These are phyloP conservation scores for Auricularia sp. DNA, from an alignment of 768 basidiomycete species.

Conservation along the genomic window DNA sequence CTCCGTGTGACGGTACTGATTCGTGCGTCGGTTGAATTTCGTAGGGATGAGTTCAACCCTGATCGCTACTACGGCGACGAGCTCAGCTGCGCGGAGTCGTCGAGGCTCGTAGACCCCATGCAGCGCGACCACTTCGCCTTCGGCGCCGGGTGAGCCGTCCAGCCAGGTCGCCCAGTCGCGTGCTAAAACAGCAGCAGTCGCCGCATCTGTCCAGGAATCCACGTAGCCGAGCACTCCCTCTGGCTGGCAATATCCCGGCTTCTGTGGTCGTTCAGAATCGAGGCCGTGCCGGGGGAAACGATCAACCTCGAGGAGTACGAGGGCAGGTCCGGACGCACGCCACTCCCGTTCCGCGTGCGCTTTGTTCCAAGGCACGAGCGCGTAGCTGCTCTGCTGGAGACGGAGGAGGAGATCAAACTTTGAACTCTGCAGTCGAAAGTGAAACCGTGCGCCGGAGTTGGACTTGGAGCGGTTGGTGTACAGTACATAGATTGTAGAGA, in stretches of 20 bases:
- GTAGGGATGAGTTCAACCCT: constrained; percentile 30
- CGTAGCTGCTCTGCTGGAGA: not conserved
- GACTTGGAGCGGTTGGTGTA: too few species aligned
- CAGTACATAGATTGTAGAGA: too few species aligned
- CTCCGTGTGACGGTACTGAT: too few species aligned
- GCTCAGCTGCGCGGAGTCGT: constrained; percentile 31
- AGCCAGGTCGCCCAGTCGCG: not conserved
- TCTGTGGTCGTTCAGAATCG: constrained; percentile 37
- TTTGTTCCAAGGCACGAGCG: not conserved
- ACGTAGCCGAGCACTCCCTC: constrained; percentile 35
- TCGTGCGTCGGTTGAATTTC: too few species aligned
- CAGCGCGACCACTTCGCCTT: constrained; percentile 43
- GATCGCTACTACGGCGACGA: constrained; percentile 34
- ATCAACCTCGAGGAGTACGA: constrained; percentile 38
- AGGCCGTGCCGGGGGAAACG: constrained; percentile 29
- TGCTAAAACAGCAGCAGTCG: constrained; percentile 10
- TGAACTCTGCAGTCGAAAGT: too few species aligned
- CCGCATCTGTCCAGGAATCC: constrained; percentile 34
- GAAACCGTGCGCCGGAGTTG: too few species aligned
- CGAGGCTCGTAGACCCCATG: constrained; percentile 29
- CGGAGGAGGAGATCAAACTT: not conserved
- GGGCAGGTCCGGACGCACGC: constrained; percentile 35
- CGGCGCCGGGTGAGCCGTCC: constrained; percentile 31
- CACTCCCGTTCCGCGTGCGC: constrained; percentile 29
- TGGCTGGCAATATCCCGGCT: constrained; percentile 36